Base-by-base conservation (phyloP, 768 basidiomycete genomes). In the Calocera viscosa region DNA sequence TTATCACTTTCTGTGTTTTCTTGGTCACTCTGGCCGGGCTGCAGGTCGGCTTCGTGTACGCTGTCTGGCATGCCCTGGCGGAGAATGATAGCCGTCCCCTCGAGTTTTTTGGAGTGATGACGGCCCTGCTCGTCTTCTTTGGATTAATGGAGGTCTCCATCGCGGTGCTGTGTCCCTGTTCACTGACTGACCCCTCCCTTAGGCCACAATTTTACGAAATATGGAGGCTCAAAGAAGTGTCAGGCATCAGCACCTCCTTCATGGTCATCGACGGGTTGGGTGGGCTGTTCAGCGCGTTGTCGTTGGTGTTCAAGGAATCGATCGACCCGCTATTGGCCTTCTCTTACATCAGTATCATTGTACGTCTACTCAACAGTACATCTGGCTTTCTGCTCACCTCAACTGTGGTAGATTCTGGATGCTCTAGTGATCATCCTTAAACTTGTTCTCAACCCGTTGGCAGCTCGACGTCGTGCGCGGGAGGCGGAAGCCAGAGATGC, bases 131-230 rank as follows among this genome's bases (percentile, higher is more conserved):
- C 16, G 80, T 91, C 43, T 78, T 83, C 16, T 71, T 80, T 7
- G 82, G 77, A 0, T 73, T 84, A 8, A 65, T 83, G 82, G 82
- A 47, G 8, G 43, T 47, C 43, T 47, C 43, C 24, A 3, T 24
- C 19, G 40, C 8, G 49, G 24, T n/a, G n/a, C n/a, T n/a, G n/a
- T n/a, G n/a, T n/a, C n/a, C n/a, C n/a, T n/a, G n/a, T n/a, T n/a
- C n/a, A n/a, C n/a, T n/a, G n/a, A n/a, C 53, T 60, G 19, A 60
- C 53, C 30, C 19, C 39, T 19, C 19, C 3, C 19, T 3, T 30
- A 78, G 78, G 0, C 84, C 90, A 0, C 90, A 92, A 74, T 91
- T 86, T 71, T 84, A 81, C 74, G 88, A 91, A 72, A 91, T 92
- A 53, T 87, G 82, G 75, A 82, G 82, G 69, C 79, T 80, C 70